Evolutionary conservation across 2,329 filamentous ascomycete genomes (phyloP).

Genomic region (Sporothrix brunneoviolacea): DNA sequence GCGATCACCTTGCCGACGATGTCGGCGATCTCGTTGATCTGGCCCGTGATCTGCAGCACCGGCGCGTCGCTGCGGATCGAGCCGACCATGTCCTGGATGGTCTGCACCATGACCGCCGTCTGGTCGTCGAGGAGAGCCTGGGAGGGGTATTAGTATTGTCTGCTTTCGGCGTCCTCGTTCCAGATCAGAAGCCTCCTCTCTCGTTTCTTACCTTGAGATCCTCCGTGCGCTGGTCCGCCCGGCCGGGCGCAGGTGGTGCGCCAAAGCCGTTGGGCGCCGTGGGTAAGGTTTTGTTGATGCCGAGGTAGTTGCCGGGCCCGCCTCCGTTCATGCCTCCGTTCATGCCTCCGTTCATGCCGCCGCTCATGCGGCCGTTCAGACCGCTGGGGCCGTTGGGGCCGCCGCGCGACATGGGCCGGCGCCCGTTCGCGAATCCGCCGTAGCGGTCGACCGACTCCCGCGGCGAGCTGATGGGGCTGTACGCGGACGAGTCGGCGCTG

Average conservation of each 20-base stretch:
- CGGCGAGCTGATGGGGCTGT: conserved; percentile 67
- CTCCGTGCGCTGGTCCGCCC: conserved; percentile 37
- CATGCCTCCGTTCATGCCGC: conserved; percentile 2
- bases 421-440: conserved; percentile 21
- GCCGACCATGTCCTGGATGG: conserved; percentile 73
- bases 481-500: conserved; percentile 65
- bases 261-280: conserved; percentile 30
- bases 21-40: conserved; percentile 63
- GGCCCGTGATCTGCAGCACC: conserved; percentile 58
- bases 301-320: conserved; percentile 32
- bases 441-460: conserved; percentile 48
- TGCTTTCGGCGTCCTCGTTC: too few species aligned
- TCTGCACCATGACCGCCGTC: conserved; percentile 69
- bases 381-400: conserved; percentile 1
- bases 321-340: conserved; percentile 22
- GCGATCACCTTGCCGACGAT: conserved; percentile 65
- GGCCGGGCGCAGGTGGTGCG: conserved; percentile 18
- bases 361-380: neutral
- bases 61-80: conserved; percentile 60
- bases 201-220: conserved; percentile 40
- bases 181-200: neutral
- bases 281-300: conserved; percentile 30
- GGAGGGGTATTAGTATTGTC: too few species aligned
- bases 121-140: conserved; percentile 77
- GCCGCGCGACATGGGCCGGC: conserved; percentile 18